Percentiles rank a stretch among this genome's conserved stretches.
Evolutionary conservation across 2,329 filamentous ascomycete species (phyloP).

Genomic region (Trichoderma breve): DNA sequence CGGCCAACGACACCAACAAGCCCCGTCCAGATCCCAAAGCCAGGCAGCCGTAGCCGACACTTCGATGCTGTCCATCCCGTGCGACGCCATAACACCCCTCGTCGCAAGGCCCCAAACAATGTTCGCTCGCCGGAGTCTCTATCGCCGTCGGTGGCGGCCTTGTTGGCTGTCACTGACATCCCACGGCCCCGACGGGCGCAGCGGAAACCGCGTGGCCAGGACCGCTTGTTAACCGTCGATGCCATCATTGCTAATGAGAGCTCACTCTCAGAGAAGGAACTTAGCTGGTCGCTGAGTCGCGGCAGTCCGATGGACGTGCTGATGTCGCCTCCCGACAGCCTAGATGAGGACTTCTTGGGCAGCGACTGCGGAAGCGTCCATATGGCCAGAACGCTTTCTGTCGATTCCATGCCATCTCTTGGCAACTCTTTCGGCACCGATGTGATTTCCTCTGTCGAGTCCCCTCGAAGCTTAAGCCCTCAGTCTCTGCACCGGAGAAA

Average conservation of each 20-base stretch:
- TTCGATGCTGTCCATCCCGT: constrained; percentile 35
- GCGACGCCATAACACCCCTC: constrained; percentile 40
- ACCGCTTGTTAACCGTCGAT: constrained; percentile 49
- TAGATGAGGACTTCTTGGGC: constrained; percentile 49
- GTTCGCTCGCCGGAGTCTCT: constrained; percentile 53
- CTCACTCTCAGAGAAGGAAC: constrained; percentile 56
- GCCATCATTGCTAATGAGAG: constrained; percentile 52
- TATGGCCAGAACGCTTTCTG: constrained; percentile 54
- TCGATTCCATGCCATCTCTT: constrained; percentile 61
- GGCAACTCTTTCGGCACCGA: constrained; percentile 54
- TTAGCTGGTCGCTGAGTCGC: constrained; percentile 51
- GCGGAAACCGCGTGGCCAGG: constrained; percentile 31
- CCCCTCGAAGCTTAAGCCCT: constrained; percentile 43
- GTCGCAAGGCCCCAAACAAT: constrained; percentile 37
- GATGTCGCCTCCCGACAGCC: constrained; percentile 59
- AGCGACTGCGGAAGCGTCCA: constrained; percentile 46
- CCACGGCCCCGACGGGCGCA: constrained; percentile 46
- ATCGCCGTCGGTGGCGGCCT: constrained; percentile 58
- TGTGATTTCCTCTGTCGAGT: constrained; percentile 47
- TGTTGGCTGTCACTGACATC: constrained; percentile 62
- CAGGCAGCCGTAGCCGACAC: constrained; percentile 33
- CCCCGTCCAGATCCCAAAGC: constrained; percentile 55
- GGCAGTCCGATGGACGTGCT: constrained; percentile 58
- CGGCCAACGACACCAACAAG: constrained; percentile 41
- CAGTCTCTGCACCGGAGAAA: constrained; percentile 31